Evolutionary conservation across 805 yeast genomes (phyloP), one percentile per base, ranked within the genome.

Genomic region (Metschnikowia vanudenii): DNA sequence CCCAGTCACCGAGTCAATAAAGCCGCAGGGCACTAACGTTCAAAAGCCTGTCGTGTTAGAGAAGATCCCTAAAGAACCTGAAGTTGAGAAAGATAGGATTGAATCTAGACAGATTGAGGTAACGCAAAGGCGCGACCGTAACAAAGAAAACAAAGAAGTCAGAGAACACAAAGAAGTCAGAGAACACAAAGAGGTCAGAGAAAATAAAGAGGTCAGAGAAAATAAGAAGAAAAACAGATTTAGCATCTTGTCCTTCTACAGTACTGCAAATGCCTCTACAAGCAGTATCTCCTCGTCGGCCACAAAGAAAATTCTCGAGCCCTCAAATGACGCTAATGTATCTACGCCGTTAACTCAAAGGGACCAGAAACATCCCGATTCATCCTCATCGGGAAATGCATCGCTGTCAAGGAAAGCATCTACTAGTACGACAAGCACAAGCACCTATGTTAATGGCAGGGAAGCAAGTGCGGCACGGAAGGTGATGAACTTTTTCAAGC

Each of bases 401-500:
- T 28, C 34, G 19, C 50, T 37, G 45, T 16, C 45, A 5, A 28
- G 45, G 8, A 46, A 46, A 18, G 39, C 41, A n/a, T 45, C 52
- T 14, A 30, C 43, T 16, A 43, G 44, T 36, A 39, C 53, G 26
- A 56, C 64, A 13, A 50, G 50, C 41, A 48, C 52, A 36, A 41
- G 55, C 31, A 49, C 69, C 40, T 55, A 65, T 55, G 64, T 53
- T 46, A 59, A 57, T 52, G 64, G 70, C 51, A 80, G 77, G 54
- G 88, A 82, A 54, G 80, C 82, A 17, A 82, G 90, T 39, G 84
- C 94, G 2, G 89, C 94, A 4, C 80, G 82, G 29, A 55, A 53
- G 22, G 59, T 55, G 41, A 55, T 55, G 59, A 51, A 55, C 28
- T 55, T 55, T 35, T 55, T 55, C 39, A 55, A 55, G 47, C 51